Conservation (phyloP, 1,139 yeast species). For the Protomyces gravidus region DNA sequence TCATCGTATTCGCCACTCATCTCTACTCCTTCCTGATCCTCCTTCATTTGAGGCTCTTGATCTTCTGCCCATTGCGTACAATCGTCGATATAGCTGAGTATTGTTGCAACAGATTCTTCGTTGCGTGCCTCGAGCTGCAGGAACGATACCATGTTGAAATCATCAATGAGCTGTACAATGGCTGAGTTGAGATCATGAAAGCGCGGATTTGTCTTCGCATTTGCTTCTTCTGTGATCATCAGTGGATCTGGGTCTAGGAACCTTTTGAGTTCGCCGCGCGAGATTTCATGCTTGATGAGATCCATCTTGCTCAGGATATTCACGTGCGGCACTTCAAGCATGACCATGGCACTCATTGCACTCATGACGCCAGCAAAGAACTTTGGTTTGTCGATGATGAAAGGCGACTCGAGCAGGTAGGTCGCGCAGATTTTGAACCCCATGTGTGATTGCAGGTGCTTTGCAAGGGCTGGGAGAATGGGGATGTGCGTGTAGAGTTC, state of each 20-base stretch:
- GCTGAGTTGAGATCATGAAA: constrained; percentile 69
- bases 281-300: constrained; percentile 64
- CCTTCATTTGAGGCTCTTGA: constrained; percentile 63
- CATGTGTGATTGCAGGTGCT: constrained; percentile 70
- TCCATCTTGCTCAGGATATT: constrained; percentile 70
- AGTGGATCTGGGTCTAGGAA: constrained; percentile 90
- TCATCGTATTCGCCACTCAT: constrained; percentile 3
- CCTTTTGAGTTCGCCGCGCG: constrained; percentile 70
- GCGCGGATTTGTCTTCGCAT: constrained; percentile 61
- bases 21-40: constrained; percentile 8
- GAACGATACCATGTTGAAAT: constrained; percentile 97
- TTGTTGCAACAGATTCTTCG: constrained; percentile 74
- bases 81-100: constrained; percentile 88
- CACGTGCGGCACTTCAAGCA: constrained; percentile 89
- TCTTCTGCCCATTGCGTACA: constrained; percentile 96
- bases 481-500: constrained; percentile 95
- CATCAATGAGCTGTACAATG: constrained; percentile 87
- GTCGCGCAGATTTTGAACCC: constrained; percentile 89
- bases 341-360: constrained; percentile 98
- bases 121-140: constrained; percentile 81
- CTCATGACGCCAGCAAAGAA: constrained; percentile 92
- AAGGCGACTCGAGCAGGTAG: constrained; percentile 87
- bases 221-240: constrained; percentile 53
- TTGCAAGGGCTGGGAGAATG: constrained; percentile 79
- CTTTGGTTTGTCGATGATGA: constrained; percentile 81